Evolutionary conservation across 305 asterid species (phyloP).

Genomic region (Fraxinus sp.): DNA sequence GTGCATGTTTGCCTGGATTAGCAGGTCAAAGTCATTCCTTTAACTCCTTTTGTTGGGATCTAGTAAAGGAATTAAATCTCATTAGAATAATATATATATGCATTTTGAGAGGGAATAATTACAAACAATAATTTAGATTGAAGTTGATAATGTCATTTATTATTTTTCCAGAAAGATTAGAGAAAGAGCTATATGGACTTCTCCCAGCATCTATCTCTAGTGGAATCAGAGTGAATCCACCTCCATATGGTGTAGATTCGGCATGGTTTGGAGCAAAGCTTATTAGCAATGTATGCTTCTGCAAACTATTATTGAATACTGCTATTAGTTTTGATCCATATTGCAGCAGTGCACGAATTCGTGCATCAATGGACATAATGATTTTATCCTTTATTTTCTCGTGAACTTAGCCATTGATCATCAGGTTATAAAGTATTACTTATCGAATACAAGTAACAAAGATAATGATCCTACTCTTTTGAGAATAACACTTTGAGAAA

Average conservation of each 20-base stretch:
- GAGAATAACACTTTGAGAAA: not conserved
- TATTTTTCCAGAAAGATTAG: slow-evolving; percentile 70
- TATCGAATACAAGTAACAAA: not conserved
- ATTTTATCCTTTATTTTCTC: not conserved
- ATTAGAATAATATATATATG: not conserved
- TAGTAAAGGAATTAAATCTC: not conserved
- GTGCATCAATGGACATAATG: not conserved
- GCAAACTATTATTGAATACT: not conserved
- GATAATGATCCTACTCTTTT: not conserved
- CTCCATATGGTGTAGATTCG: slow-evolving; percentile 82
- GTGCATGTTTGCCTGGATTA: slow-evolving; percentile 96
- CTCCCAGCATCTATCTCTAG: slow-evolving; percentile 47
- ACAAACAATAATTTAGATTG: not conserved
- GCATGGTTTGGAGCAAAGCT: slow-evolving; percentile 96
- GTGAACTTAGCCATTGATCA: not conserved
- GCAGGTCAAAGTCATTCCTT: slow-evolving; percentile 54
- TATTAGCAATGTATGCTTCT: slow-evolving; percentile 73
- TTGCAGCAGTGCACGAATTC: not conserved
- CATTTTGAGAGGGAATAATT: not conserved
- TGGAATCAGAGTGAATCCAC: slow-evolving; percentile 77
- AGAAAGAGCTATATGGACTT: slow-evolving; percentile 62
- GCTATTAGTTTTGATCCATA: slow-evolving; percentile 6
- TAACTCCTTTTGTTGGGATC: slow-evolving; percentile 7
- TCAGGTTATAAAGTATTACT: not conserved
- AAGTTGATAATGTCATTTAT: slow-evolving; percentile 17